phyloP scores from a whole-genome alignment of 805 yeast species.

The Candida sphagnicola region DNA sequence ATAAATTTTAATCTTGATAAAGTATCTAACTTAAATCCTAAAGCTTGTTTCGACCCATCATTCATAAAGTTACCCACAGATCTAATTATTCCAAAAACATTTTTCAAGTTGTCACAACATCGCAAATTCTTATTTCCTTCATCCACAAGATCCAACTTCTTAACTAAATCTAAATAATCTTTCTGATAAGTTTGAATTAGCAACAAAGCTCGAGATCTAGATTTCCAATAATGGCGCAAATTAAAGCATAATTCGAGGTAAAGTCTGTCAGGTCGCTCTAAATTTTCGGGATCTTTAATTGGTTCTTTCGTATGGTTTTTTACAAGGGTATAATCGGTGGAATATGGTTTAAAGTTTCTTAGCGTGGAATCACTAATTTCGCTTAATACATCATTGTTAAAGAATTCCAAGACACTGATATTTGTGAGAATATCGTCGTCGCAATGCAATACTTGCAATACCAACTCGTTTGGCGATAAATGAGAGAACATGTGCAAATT shows the following conservation, averaged over 20 bases:
- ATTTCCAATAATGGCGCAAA: slow-evolving; percentile 84
- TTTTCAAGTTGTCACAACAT: slow-evolving; percentile 62
- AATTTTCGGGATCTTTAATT: slow-evolving; percentile 67
- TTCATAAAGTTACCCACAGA: slow-evolving; percentile 97
- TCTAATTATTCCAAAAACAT: slow-evolving; percentile 76
- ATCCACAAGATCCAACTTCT: slow-evolving; percentile 67
- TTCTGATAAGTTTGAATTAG: slow-evolving; percentile 67
- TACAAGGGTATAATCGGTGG: slow-evolving; percentile 53
- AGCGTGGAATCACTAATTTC: slow-evolving; percentile 71
- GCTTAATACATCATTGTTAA: slow-evolving; percentile 67
- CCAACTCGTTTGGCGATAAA: slow-evolving; percentile 59
- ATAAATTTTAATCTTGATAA: slow-evolving; percentile 84
- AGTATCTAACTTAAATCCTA: slow-evolving; percentile 88
- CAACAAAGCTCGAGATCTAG: slow-evolving; percentile 80
- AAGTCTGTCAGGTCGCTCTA: slow-evolving; percentile 84
- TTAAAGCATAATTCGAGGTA: slow-evolving; percentile 81
- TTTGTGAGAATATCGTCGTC: slow-evolving; percentile 66
- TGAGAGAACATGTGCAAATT: slow-evolving; percentile 76
- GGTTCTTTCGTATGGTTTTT: slow-evolving; percentile 36
- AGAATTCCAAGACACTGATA: slow-evolving; percentile 76
- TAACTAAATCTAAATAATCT: slow-evolving; percentile 70
- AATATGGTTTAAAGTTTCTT: slow-evolving; percentile 75
- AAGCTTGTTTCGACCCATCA: slow-evolving; percentile 85
- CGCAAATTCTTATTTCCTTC: slow-evolving; percentile 65
- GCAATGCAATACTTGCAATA: slow-evolving; percentile 71